Conservation (phyloP, 345 rosid species). For the Boechera divaricarpa region DNA sequence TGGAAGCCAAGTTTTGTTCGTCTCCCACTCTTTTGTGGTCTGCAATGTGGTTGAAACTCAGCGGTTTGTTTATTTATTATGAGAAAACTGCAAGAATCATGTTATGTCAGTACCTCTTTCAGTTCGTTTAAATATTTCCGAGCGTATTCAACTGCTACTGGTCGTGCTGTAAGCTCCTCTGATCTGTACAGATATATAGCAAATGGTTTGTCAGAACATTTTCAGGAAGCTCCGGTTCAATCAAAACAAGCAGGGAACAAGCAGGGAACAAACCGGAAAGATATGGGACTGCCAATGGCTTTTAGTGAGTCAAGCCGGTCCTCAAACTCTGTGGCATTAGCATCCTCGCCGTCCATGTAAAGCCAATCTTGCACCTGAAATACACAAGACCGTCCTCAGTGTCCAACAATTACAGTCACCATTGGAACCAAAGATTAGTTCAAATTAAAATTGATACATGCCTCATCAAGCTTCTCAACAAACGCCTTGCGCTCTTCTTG, state of each 20-base stretch:
- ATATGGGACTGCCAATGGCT: conserved; percentile 76
- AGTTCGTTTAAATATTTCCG: conserved; percentile 62
- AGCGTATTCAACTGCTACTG: conserved; percentile 69
- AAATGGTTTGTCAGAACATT: conserved; percentile 1
- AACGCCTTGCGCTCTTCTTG: conserved; percentile 80
- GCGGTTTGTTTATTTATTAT: neutral
- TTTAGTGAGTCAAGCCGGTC: conserved; percentile 71
- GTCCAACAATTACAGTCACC: conserved; percentile 21
- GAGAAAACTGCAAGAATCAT: conserved; percentile 26
- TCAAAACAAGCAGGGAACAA: conserved; percentile 18
- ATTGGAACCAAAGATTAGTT: conserved; percentile 13
- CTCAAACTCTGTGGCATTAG: conserved; percentile 74
- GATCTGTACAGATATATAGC: conserved; percentile 51
- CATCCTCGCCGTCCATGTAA: conserved; percentile 96
- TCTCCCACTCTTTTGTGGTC: conserved; percentile 73
- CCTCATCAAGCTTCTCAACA: conserved; percentile 91
- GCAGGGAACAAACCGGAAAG: conserved; percentile 63
- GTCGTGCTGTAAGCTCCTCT: conserved; percentile 84
- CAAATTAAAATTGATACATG: conserved; percentile 28
- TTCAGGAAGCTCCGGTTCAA: conserved; percentile 6
- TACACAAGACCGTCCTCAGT: conserved; percentile 11
- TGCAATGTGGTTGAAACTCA: conserved; percentile 44
- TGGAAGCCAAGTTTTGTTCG: conserved; percentile 90
- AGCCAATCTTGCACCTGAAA: conserved; percentile 97
- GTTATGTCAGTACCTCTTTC: conserved; percentile 62